Conservation (phyloP, 257 asterid species). For the Rhazya stricta region DNA sequence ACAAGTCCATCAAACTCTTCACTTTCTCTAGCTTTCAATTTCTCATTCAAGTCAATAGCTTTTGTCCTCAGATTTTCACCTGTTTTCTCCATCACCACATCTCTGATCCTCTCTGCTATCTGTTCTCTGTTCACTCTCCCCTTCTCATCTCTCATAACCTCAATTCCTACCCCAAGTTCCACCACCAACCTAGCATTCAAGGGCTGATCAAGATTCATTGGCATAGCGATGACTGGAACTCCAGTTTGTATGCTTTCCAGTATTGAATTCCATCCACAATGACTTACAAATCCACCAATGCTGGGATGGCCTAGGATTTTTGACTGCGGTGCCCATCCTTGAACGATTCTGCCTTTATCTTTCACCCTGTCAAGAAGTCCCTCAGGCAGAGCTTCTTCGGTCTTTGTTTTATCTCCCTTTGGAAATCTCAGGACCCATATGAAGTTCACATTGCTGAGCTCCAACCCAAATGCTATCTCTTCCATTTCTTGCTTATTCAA, state of each 20-base stretch:
- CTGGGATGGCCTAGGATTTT: not conserved
- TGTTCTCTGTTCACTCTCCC: not conserved
- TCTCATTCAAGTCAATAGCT: not conserved
- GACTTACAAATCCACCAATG: not conserved
- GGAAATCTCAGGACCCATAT: constrained; percentile 16
- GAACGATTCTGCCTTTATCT: not conserved
- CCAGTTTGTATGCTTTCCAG: not conserved
- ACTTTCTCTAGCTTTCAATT: not conserved
- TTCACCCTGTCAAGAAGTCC: not conserved
- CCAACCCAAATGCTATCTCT: constrained; percentile 16
- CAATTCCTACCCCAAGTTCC: not conserved
- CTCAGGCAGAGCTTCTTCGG: not conserved
- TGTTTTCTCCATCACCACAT: not conserved
- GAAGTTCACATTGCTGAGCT: constrained; percentile 17
- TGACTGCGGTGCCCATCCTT: not conserved
- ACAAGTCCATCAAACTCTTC: not conserved
- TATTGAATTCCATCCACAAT: not conserved
- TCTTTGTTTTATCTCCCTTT: not conserved
- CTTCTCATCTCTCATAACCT: not conserved
- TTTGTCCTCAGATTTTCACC: not conserved
- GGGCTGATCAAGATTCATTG: constrained; percentile 1
- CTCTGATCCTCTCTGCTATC: not conserved
- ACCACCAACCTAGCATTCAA: not conserved
- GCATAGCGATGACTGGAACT: not conserved
- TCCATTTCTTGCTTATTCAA: constrained; percentile 5